A percentile compares a stretch with the other conserved stretches of the same genome.
Conservation (phyloP, 331 rosid genomes). For the Spiraea crenata region DNA sequence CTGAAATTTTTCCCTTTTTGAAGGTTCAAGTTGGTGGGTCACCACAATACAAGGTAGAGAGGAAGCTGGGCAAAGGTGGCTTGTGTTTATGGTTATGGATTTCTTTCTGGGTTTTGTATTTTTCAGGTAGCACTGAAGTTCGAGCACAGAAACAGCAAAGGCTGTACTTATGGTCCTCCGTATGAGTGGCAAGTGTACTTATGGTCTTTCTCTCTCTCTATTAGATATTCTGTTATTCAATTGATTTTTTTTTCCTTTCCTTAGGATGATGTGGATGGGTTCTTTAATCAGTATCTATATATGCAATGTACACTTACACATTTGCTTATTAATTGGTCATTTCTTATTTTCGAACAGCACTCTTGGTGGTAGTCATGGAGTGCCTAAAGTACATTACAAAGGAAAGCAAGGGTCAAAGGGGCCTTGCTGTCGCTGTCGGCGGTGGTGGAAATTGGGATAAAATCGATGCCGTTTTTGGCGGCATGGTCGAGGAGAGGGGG, state of each 20-base stretch:
- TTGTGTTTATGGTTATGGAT: slow-evolving; percentile 69
- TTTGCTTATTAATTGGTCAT: slow-evolving; percentile 6
- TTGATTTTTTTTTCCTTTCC: not conserved
- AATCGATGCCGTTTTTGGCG: slow-evolving; percentile 22
- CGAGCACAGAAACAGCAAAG: slow-evolving; percentile 96
- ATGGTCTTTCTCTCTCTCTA: slow-evolving; percentile 37
- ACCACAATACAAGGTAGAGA: slow-evolving; percentile 71
- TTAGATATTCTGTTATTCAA: not conserved
- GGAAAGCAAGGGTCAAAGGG: slow-evolving; percentile 80
- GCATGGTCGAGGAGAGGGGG: slow-evolving; percentile 37
- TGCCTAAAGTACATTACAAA: slow-evolving; percentile 89
- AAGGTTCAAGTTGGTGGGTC: slow-evolving; percentile 96
- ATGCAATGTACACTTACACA: not conserved
- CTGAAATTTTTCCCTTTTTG: slow-evolving; percentile 21
- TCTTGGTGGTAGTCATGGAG: slow-evolving; percentile 98
- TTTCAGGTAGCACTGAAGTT: slow-evolving; percentile 92
- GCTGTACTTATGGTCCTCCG: slow-evolving; percentile 95
- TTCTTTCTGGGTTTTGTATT: slow-evolving; percentile 19
- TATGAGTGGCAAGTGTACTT: slow-evolving; percentile 99
- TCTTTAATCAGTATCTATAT: not conserved
- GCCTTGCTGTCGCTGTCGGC: slow-evolving; percentile 30
- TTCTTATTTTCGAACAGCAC: slow-evolving; percentile 45
- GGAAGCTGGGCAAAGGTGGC: slow-evolving; percentile 93
- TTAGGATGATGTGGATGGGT: not conserved
- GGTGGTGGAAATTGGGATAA: slow-evolving; percentile 34